These are phyloP conservation scores for Glutinoglossum americanum DNA, from an alignment of 495 filamentous ascomycete genomes.

Conservation along the genomic window DNA sequence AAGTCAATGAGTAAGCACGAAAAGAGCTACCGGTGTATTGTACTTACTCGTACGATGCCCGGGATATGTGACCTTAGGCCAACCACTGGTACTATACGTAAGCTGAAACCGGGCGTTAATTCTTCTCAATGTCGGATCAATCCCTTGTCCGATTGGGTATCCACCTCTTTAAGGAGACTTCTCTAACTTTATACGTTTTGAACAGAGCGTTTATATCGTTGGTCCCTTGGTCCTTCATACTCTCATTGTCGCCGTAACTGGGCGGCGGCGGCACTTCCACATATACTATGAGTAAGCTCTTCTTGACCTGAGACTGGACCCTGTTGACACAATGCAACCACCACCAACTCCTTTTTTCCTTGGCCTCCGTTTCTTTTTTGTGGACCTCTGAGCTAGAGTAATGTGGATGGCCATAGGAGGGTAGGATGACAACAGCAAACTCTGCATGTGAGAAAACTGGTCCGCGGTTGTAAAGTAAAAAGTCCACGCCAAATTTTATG, in stretches of 20 bases:
- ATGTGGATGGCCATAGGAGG: conserved; percentile 53
- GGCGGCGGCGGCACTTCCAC: conserved; percentile 64
- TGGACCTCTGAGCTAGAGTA: conserved; percentile 36
- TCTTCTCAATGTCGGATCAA: conserved; percentile 11
- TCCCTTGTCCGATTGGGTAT: conserved; percentile 57
- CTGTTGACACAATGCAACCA: conserved; percentile 85
- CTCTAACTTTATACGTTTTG: conserved; percentile 53
- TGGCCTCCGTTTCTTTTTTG: conserved; percentile 23
- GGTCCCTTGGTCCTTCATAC: conserved; percentile 18
- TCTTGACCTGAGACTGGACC: conserved; percentile 73
- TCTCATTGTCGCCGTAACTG: neutral
- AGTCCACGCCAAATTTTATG: conserved; percentile 88
- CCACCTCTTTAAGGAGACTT: conserved; percentile 67
- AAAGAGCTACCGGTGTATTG: neutral
- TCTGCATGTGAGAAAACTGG: conserved; percentile 89
- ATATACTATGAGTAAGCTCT: conserved; percentile 70
- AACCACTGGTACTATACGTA: neutral
- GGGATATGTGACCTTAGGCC: neutral
- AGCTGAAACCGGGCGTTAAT: neutral
- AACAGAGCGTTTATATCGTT: conserved; percentile 40
- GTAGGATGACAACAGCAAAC: conserved; percentile 67
- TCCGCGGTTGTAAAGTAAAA: conserved; percentile 81
- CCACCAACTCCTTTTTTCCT: conserved; percentile 48
- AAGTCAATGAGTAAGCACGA: neutral
- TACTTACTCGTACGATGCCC: neutral